These are phyloP conservation scores for Vigna reflexopilosa DNA, from an alignment of 306 rosid genomes.

Conservation along the genomic window DNA sequence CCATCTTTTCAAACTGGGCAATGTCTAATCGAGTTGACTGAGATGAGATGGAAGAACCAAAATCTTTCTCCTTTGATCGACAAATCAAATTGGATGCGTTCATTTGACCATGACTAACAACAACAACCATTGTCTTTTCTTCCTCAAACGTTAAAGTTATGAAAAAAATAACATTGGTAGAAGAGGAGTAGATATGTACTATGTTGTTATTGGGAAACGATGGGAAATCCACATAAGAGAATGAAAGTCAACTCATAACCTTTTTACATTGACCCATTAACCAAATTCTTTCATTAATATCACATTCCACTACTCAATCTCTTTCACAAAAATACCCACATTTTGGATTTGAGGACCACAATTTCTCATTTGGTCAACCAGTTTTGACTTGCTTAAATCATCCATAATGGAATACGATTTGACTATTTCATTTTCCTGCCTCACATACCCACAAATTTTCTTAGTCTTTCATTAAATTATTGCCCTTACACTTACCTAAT, in stretches of 20 bases:
- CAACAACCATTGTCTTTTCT: not conserved
- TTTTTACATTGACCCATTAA: slow-evolving; percentile 49
- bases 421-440: slow-evolving; percentile 36
- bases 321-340: slow-evolving; percentile 33
- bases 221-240: slow-evolving; percentile 51
- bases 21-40: too few relatives aligned
- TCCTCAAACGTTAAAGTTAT: not conserved
- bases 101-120: too few relatives aligned
- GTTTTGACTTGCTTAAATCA: slow-evolving; percentile 59
- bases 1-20: too few relatives aligned
- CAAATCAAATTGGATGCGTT: too few relatives aligned
- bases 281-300: slow-evolving; percentile 43
- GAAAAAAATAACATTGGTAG: not conserved
- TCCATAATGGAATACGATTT: slow-evolving; percentile 35
- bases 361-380: slow-evolving; percentile 40
- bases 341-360: slow-evolving; percentile 48
- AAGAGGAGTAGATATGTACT: slow-evolving; percentile 47
- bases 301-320: slow-evolving; percentile 53
- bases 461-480: slow-evolving; percentile 49
- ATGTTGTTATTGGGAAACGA: slow-evolving; percentile 60
- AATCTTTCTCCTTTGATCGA: too few relatives aligned
- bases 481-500: slow-evolving; percentile 31
- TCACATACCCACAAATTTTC: slow-evolving; percentile 42
- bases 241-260: slow-evolving; percentile 57
- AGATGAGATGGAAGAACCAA: too few relatives aligned